Base-by-base conservation (phyloP, 1,284 basidiomycete genomes). In the Takashimella tepidaria region DNA sequence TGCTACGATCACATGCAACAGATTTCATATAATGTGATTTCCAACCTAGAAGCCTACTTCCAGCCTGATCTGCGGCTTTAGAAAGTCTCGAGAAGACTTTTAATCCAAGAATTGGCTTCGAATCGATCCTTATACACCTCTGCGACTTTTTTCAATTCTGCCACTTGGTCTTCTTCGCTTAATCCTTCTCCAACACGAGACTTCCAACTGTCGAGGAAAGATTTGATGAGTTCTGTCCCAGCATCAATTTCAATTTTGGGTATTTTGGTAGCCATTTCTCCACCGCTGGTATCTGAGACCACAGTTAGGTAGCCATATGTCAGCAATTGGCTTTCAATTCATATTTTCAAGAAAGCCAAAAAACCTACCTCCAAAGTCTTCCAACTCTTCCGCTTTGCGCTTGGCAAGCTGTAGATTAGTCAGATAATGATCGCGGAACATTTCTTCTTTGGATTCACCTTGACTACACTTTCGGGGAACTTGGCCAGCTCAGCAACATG, bases 401-500 rank as follows among this genome's bases (percentile, higher is more conserved):
- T 90, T 91, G 4, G 96, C 96, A 49, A 96, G 82, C 89, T 93
- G 64, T 4, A 42, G 47, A 25, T 22, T 41, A 31, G 23, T 50
- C 55, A 63, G 44, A 31, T 27, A 50, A 44, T 11, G 21, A 21
- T 24, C 23, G 12, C 27, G 49, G 25, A 45, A 27, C 40, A 12
- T 23, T 5, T 3, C 20, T 3, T 16, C 20, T 44, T 21, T 40
- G 42, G 22, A 63, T 77, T 61, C 47, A 92, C 89, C 79, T 87
- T 89, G 57, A 98, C 84, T 4, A 98, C 93, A 58, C 84, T 86
- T 53, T 93, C 88, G 0, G 95, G 96, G 76, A 99, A 98, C 69
- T 95, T 91, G 11, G 96, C 95, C 37, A 98, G 79, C 70, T 95
- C 84, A 0, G 96, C 96, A 20, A 99, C 96, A 64, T 98, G 93